Conservation (phyloP, 2,329 filamentous ascomycete genomes). For the Penicillium griseofulvum region DNA sequence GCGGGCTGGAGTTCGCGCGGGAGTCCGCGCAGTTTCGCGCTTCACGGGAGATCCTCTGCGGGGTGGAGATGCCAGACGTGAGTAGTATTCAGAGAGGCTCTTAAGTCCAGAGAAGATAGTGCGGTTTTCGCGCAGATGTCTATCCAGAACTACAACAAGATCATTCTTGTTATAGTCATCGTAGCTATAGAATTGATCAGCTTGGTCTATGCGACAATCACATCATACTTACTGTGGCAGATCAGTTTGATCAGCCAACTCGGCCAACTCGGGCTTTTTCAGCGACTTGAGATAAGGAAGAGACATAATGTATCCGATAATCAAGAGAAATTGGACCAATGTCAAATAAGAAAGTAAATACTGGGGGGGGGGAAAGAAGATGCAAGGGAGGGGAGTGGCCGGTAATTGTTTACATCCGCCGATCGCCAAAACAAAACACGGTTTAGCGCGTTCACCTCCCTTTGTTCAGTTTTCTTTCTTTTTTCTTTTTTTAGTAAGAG, state of each 20-base stretch:
- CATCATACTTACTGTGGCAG: conserved; percentile 65
- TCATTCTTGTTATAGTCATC: conserved; percentile 74
- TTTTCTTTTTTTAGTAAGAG: background rate
- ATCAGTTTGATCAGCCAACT: conserved; percentile 69
- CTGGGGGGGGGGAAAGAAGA: conserved; percentile 11
- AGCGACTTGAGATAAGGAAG: conserved; percentile 76
- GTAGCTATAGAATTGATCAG: conserved; percentile 50
- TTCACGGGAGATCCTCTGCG: conserved; percentile 49
- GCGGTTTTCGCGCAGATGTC: conserved; percentile 68
- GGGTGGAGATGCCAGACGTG: conserved; percentile 43
- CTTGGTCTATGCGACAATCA: conserved; percentile 6
- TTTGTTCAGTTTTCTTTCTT: conserved; percentile 8
- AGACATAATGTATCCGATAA: conserved; percentile 53
- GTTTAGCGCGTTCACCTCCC: conserved; percentile 20
- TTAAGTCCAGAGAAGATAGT: conserved; percentile 62
- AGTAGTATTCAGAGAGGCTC: conserved; percentile 72
- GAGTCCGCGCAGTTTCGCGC: conserved; percentile 42
- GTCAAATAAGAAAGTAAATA: conserved; percentile 14
- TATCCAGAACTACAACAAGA: conserved; percentile 71
- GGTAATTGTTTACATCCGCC: conserved; percentile 34
- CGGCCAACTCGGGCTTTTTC: conserved; percentile 76
- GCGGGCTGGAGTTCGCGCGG: conserved; percentile 31
- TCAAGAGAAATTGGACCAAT: conserved; percentile 8
- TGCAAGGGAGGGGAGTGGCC: conserved; percentile 19
- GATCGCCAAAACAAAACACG: conserved; percentile 31